Evolutionary conservation across 768 basidiomycete genomes (phyloP).

Genomic region (Dictyophora rubrovolvata): DNA sequence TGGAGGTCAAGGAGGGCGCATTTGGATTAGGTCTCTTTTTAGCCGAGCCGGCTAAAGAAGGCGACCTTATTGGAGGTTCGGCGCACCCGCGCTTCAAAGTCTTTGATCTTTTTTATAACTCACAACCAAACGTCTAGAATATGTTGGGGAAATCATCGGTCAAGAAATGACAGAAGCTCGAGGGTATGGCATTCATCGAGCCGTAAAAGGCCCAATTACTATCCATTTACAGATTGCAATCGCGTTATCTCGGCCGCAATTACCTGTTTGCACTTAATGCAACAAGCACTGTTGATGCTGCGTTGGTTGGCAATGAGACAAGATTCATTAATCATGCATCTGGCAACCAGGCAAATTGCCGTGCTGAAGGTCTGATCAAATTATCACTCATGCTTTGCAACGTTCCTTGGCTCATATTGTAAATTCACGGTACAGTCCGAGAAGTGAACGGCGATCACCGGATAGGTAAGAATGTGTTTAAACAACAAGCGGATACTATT

Average conservation of each 20-base stretch:
- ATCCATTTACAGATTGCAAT: neutral
- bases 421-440: constrained; percentile 27
- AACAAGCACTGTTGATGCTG: constrained; percentile 40
- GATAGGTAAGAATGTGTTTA: constrained; percentile 27
- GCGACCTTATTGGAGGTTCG: constrained; percentile 42
- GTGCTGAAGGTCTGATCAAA: constrained; percentile 29
- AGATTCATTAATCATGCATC: constrained; percentile 57
- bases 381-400: too few species aligned
- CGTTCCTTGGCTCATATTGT: neutral
- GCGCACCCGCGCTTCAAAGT: neutral
- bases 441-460: constrained; percentile 59
- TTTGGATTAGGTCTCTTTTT: constrained; percentile 51
- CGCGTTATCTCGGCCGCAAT: constrained; percentile 37
- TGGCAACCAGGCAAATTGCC: constrained; percentile 30
- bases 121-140: constrained; percentile 34
- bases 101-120: neutral
- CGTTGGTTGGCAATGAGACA: constrained; percentile 48
- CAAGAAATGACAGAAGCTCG: constrained; percentile 4
- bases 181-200: neutral
- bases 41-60: constrained; percentile 29
- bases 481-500: neutral
- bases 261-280: constrained; percentile 53
- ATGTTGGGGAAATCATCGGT: constrained; percentile 45
- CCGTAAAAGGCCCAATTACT: neutral
- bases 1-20: constrained; percentile 31